Evolutionary conservation across 306 rosid genomes (phyloP), one percentile per base, ranked within the genome.

Genomic region (Astragalus membranaceus): DNA sequence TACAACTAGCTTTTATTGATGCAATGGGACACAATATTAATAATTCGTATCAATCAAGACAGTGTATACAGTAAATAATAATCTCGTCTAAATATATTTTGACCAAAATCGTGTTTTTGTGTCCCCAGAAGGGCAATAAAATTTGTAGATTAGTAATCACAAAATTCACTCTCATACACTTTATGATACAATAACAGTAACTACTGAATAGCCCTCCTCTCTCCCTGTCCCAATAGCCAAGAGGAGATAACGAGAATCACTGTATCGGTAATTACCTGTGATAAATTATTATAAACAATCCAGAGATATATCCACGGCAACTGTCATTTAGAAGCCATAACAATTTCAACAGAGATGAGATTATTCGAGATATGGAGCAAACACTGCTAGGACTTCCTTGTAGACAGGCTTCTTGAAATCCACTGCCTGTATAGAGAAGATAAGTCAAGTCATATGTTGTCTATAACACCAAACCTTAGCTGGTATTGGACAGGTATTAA

Each of bases 361-460:
- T 73, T 26, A 54, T n/a, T 84, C 84, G 15, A 93, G 76, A 84
- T 83, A 44, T 5, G 97, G 90, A 54, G 82, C 75, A 62, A 93
- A 93, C 41, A 43, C 84, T 15, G 81, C 70, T 6, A 90, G 66
- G 68, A 85, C 96, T 75, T 93, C 86, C 85, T 81, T 82, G 85
- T 94, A 94, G 75, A 94, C 88, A 69, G 97, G 92, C 86, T 90
- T 91, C 89, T 88, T 90, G 82, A 88, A 94, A 77, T 88, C 96
- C 78, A 85, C 96, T 7, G 80, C 87, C 98, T 90, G 89, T 84
- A 75, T 17, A 71, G 12, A 63, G 42, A 15, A 68, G 39, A 77
- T 17, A 66, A 55, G 26, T 41, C 55, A 60, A 75, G 37, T 50
- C 65, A 63, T 6, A 16, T 13, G 8, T 15, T 26, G 64, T 32